Conservation (phyloP, 1,284 basidiomycete species). For the Coniferiporia weirii region DNA sequence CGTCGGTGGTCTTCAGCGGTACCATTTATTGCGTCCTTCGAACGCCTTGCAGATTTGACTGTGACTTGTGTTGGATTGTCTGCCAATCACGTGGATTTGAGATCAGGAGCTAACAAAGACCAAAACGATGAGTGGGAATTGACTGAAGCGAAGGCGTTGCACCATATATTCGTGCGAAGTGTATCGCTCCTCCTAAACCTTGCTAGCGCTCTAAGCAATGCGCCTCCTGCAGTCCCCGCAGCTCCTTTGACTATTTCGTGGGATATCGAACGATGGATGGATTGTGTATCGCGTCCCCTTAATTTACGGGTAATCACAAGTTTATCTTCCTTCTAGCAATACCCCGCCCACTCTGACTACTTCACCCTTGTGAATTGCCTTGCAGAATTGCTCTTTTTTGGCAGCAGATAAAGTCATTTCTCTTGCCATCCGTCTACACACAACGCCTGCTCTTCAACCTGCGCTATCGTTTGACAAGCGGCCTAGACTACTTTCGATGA, state of each 20-base stretch:
- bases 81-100: neutral
- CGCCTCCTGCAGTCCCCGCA: neutral
- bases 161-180: constrained; percentile 7
- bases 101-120: neutral
- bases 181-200: constrained; percentile 14
- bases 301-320: constrained; percentile 19
- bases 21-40: constrained; percentile 55
- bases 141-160: neutral
- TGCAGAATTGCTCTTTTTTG: constrained; percentile 57
- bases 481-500: constrained; percentile 49
- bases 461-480: constrained; percentile 50
- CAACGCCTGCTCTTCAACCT: constrained; percentile 46
- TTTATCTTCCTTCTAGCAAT: constrained; percentile 17
- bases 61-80: constrained; percentile 35
- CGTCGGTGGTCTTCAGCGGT: constrained; percentile 28
- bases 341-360: neutral
- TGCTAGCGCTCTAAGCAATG: neutral
- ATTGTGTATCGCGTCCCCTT: constrained; percentile 24
- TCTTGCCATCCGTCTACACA: constrained; percentile 52
- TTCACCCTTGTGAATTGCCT: constrained; percentile 15
- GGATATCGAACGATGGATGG: constrained; percentile 30
- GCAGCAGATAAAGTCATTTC: constrained; percentile 63
- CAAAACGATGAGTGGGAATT: neutral
- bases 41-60: constrained; percentile 46
- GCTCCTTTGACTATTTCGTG: constrained; percentile 22